These are phyloP conservation scores for Bjerkandera adusta DNA, from an alignment of 1,284 basidiomycete genomes.

Conservation along the genomic window DNA sequence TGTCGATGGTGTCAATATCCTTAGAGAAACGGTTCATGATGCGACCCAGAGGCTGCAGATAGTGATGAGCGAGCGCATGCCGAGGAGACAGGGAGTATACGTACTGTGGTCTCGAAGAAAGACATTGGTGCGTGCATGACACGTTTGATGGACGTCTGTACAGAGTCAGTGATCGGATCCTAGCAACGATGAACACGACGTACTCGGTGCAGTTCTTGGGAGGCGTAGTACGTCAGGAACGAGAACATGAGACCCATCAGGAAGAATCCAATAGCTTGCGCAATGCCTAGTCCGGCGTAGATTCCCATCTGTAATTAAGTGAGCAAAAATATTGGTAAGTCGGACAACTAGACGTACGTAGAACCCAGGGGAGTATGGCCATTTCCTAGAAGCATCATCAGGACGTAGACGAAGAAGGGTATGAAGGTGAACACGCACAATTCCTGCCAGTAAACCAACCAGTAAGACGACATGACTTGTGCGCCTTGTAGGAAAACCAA, in stretches of 20 bases:
- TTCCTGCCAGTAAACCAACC: slow-evolving; percentile 77
- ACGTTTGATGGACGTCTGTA: slow-evolving; percentile 54
- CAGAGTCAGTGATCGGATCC: slow-evolving; percentile 16
- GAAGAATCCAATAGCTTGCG: slow-evolving; percentile 51
- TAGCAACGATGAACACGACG: slow-evolving; percentile 2
- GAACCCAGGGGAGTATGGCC: slow-evolving; percentile 51
- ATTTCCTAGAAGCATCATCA: slow-evolving; percentile 37
- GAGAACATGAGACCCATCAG: slow-evolving; percentile 54
- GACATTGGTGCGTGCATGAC: slow-evolving; percentile 80
- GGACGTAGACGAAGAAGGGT: not conserved
- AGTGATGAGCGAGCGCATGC: not conserved
- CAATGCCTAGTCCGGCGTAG: slow-evolving; percentile 55
- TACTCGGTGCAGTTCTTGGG: slow-evolving; percentile 44
- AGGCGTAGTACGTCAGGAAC: slow-evolving; percentile 65
- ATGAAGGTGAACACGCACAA: slow-evolving; percentile 28
- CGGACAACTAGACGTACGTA: slow-evolving; percentile 42
- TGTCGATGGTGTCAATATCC: slow-evolving; percentile 89
- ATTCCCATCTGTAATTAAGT: slow-evolving; percentile 54
- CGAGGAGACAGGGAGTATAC: slow-evolving; percentile 15
- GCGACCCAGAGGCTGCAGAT: slow-evolving; percentile 74
- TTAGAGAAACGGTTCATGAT: slow-evolving; percentile 86
- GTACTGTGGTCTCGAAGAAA: slow-evolving; percentile 85
- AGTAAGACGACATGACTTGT: slow-evolving; percentile 64
- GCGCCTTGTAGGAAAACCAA: slow-evolving; percentile 58
- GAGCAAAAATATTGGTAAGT: slow-evolving; percentile 3